These are phyloP conservation scores for Larix kaempferi DNA, from an alignment of 75 land plant genomes.

Conservation along the genomic window DNA sequence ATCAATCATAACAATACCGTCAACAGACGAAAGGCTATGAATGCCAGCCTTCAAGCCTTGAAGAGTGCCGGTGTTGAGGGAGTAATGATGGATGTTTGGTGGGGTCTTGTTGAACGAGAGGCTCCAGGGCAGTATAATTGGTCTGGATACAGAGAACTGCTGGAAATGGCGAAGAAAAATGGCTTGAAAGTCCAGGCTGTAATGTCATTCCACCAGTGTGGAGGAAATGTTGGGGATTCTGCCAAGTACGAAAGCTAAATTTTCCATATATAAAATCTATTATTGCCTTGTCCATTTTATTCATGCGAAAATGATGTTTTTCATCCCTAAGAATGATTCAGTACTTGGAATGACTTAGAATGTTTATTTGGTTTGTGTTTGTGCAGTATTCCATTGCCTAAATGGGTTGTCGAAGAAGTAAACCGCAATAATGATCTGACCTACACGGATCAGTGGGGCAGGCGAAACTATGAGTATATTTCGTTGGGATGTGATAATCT, in stretches of 20 bases:
- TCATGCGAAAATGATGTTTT: background rate
- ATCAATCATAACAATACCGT: conserved; percentile 52
- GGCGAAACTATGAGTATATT: conserved; percentile 76
- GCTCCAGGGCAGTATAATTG: conserved; percentile 69
- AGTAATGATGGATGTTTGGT: conserved; percentile 95
- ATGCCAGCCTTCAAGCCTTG: conserved; percentile 69
- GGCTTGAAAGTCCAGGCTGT: conserved; percentile 93
- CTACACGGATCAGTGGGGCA: conserved; percentile 83
- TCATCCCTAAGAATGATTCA: background rate
- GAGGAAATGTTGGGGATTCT: conserved; percentile 93
- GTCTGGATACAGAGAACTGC: conserved; percentile 72
- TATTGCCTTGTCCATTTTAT: too few relatives aligned
- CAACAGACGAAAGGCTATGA: conserved; percentile 74
- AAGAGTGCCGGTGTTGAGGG: conserved; percentile 95
- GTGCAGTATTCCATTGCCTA: conserved; percentile 78
- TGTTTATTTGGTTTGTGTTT: background rate
- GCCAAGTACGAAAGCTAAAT: conserved; percentile 22
- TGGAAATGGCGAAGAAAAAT: conserved; percentile 70
- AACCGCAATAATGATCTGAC: conserved; percentile 62
- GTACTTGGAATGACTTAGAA: background rate
- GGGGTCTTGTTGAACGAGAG: conserved; percentile 90
- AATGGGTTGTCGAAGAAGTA: conserved; percentile 84
- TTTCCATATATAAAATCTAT: background rate
- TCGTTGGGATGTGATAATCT: conserved; percentile 84
- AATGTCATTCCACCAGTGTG: conserved; percentile 95